These are phyloP conservation scores for Corrigiola litoralis DNA, from an alignment of 179 eudicot genomes.

Conservation along the genomic window DNA sequence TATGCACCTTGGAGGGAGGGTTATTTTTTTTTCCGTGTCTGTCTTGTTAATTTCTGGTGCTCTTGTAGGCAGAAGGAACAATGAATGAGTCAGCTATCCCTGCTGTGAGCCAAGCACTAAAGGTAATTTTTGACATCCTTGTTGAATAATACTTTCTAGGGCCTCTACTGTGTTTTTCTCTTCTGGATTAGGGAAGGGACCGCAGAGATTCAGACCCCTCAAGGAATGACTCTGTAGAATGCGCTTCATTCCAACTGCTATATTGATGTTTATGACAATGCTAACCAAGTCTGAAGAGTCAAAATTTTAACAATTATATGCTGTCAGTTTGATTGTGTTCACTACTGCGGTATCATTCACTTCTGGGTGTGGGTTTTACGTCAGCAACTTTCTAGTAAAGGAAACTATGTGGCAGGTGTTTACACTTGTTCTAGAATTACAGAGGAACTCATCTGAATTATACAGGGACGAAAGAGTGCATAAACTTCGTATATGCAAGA, in stretches of 20 bases:
- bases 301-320: not conserved
- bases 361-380: not conserved
- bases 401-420: not conserved
- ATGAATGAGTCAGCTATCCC: slow-evolving; percentile 65
- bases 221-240: no score
- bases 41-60: slow-evolving; percentile 10
- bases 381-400: not conserved
- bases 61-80: slow-evolving; percentile 81
- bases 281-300: not conserved
- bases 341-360: not conserved
- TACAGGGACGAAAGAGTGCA: not conserved
- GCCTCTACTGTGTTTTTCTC: not conserved
- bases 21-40: not conserved
- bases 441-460: no score
- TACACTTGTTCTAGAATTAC: no score
- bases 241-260: no score
- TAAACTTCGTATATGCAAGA: not conserved
- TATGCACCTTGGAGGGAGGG: not conserved
- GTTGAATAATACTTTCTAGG: not conserved
- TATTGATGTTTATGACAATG: not conserved
- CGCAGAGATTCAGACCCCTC: no score
- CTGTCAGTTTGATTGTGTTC: not conserved
- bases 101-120: slow-evolving; percentile 59
- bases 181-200: no score
- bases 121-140: slow-evolving; percentile 41